phyloP scores from a whole-genome alignment of 352 stramenopile species.

The Phytopythium montanum region DNA sequence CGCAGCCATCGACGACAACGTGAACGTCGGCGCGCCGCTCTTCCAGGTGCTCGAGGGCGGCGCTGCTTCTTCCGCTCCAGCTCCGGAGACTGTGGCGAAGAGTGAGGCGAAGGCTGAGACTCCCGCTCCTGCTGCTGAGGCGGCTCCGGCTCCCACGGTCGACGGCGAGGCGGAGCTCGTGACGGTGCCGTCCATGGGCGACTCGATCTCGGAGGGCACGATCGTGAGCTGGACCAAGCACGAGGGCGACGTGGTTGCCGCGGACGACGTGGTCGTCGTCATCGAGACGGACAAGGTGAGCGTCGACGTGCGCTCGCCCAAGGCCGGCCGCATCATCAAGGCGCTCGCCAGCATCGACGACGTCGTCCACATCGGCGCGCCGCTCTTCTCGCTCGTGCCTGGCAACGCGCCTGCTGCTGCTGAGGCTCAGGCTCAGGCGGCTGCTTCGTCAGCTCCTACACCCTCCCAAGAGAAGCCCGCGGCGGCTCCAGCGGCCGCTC shows the following conservation, averaged over 20 bases:
- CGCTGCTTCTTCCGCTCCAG: constrained; percentile 12
- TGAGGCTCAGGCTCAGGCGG: constrained; percentile 16
- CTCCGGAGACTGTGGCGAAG: constrained; percentile 15
- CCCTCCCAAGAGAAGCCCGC: constrained; percentile 4
- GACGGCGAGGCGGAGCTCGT: constrained; percentile 43
- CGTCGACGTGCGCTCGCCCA: constrained; percentile 87
- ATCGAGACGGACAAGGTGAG: constrained; percentile 97
- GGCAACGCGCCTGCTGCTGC: constrained; percentile 45
- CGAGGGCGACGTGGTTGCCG: constrained; percentile 87
- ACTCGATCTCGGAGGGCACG: constrained; percentile 97
- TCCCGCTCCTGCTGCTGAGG: constrained; percentile 16
- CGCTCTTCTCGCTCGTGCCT: constrained; percentile 88
- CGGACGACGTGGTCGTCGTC: constrained; percentile 95
- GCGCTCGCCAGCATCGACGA: constrained; percentile 93
- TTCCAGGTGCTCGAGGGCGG: constrained; percentile 91
- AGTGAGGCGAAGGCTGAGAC: too few species aligned
- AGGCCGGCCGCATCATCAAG: constrained; percentile 87
- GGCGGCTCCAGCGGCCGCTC: constrained; percentile 13
- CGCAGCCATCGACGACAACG: constrained; percentile 92
- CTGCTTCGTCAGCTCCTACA: constrained; percentile 12
- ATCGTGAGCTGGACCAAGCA: constrained; percentile 94
- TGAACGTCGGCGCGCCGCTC: constrained; percentile 91
- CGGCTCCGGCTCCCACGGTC: neutral
- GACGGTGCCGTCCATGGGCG: constrained; percentile 78
- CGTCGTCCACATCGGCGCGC: constrained; percentile 92